Evolutionary conservation across 1,284 basidiomycete species (phyloP), one percentile per base, ranked within the genome.

Genomic region (Erythrobasidium hasegawianum): DNA sequence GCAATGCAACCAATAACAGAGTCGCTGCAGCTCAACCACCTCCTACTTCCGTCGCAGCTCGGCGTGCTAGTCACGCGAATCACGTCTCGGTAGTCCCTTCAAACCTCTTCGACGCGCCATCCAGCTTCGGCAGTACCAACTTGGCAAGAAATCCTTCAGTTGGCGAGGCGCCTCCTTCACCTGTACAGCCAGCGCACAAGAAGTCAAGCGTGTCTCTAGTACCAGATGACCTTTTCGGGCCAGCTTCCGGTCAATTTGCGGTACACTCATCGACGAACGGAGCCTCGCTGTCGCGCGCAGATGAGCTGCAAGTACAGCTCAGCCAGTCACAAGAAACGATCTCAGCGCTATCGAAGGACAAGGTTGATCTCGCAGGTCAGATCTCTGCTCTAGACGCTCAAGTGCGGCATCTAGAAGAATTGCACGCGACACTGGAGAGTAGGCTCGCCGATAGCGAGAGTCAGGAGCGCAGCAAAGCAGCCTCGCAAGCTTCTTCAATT

Each of bases 171-270:
- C 33, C 33, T 33, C 33, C 33, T 4, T 33, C 33, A 33, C 33
- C 33, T 11, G 33, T 33, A 11, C 33, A 33, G 33, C 33, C 33
- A 33, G 33, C 33, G 5, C 33, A 33, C 33, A 53, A 68, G 1
- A 66, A 62, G 10, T 65, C 71, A 10, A 41, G 60, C 1, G 57
- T 57, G 26, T 33, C 33, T 33, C 54, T 58, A 2, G 59, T 38
- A 13, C 68, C 71, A 11, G 61, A 65, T 22, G 69, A 70, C 45
- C 69, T 69, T 20, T 65, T 72, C 50, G 67, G 67, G 11, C 33
- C 33, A 5, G 11, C 33, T 11, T 33, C 33, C 11, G 33, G 33
- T 4, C 33, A 33, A 11, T 33, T 33, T 11, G 33, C 33, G 33
- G 33, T 33, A 5, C 33, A 33, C 5, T 11, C 33, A 33, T 33